These are phyloP conservation scores for Nyssa sinensis DNA, from an alignment of 148 eudicot species.

Conservation along the genomic window DNA sequence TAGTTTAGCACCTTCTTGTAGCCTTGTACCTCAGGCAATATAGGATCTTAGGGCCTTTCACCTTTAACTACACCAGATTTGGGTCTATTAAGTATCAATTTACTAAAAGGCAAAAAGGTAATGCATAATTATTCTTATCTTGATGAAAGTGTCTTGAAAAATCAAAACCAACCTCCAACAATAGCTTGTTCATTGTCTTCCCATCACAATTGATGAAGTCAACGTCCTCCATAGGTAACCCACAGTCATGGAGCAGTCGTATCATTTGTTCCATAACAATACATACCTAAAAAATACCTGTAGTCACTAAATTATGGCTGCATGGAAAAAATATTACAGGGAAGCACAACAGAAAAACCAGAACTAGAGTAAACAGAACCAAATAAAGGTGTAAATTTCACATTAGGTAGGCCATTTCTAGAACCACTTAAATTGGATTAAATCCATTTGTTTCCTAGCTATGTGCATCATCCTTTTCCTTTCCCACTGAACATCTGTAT, in stretches of 20 bases:
- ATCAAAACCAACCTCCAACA: slow-evolving; percentile 73
- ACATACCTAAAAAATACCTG: slow-evolving; percentile 51
- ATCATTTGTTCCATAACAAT: slow-evolving; percentile 99
- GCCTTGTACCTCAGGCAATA: too few species aligned
- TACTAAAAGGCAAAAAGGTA: background rate
- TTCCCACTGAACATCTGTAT: background rate
- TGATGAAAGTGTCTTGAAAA: slow-evolving; percentile 6
- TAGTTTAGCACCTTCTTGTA: too few species aligned
- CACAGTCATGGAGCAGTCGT: slow-evolving; percentile 90
- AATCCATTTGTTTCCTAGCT: background rate
- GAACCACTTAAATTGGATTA: background rate
- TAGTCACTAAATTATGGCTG: background rate
- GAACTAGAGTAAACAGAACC: background rate
- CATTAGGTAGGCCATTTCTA: slow-evolving; percentile 3
- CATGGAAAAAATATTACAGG: background rate
- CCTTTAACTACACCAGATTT: too few species aligned
- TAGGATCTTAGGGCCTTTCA: too few species aligned
- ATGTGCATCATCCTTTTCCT: background rate
- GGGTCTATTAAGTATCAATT: background rate
- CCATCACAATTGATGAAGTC: slow-evolving; percentile 98
- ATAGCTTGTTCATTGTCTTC: slow-evolving; percentile 80
- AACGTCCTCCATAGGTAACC: slow-evolving; percentile 88
- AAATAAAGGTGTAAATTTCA: background rate
- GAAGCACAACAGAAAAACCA: background rate
- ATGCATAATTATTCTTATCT: background rate